A percentile compares a stretch with the other conserved stretches of the same genome.
Evolutionary conservation across 495 filamentous ascomycete genomes (phyloP).

Genomic region (Trichodelitschia bisporula): DNA sequence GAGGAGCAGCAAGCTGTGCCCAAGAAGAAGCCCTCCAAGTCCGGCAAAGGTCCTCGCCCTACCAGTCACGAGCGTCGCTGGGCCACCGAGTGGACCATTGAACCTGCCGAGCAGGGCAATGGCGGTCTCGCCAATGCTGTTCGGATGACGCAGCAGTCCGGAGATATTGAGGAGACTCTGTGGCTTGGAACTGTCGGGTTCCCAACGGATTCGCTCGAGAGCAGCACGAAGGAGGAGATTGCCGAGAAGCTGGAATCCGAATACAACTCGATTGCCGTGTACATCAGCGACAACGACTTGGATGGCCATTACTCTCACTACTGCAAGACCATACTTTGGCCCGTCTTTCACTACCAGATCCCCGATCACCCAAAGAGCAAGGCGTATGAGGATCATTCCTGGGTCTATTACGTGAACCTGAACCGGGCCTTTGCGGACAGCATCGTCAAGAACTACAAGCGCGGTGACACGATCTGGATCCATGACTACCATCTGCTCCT

Average conservation of each 20-base stretch:
- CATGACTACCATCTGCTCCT: constrained; percentile 85
- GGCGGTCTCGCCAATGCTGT: constrained; percentile 74
- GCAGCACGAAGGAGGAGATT: constrained; percentile 51
- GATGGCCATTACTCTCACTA: constrained; percentile 84
- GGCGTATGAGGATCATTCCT: constrained; percentile 87
- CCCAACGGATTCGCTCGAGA: constrained; percentile 58
- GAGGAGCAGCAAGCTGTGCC: neutral
- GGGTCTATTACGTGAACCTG: constrained; percentile 74
- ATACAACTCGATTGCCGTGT: constrained; percentile 58
- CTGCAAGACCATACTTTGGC: constrained; percentile 37
- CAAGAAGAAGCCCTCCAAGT: constrained; percentile 3
- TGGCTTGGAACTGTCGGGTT: constrained; percentile 84
- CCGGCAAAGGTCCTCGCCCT: constrained; percentile 5
- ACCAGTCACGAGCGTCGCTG: constrained; percentile 29
- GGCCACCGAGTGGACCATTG: constrained; percentile 52
- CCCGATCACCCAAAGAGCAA: constrained; percentile 95
- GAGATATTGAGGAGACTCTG: constrained; percentile 38
- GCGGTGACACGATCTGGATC: constrained; percentile 75
- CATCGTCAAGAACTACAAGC: constrained; percentile 75
- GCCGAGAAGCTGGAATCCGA: constrained; percentile 52
- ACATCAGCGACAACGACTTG: constrained; percentile 66
- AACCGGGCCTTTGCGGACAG: constrained; percentile 79
- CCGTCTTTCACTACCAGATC: constrained; percentile 85
- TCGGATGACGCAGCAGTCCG: constrained; percentile 41
- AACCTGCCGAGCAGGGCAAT: constrained; percentile 69